Evolutionary conservation across 768 basidiomycete genomes (phyloP).

Genomic region (Naganishia onofrii): DNA sequence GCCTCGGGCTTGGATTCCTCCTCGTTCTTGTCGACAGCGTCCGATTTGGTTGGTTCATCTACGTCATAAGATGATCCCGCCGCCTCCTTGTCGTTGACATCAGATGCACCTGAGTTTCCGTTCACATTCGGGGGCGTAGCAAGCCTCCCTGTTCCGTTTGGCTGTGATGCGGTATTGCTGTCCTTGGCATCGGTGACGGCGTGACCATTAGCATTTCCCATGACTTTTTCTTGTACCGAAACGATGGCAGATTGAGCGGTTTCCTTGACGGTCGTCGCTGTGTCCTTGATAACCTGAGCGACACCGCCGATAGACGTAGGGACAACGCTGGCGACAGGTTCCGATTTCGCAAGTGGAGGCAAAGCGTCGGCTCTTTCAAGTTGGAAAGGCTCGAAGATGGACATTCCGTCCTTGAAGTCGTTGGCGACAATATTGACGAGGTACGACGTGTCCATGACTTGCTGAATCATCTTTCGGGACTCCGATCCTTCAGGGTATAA

Average conservation of each 20-base stretch:
- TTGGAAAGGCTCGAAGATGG: constrained; percentile 80
- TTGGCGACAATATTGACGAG: constrained; percentile 97
- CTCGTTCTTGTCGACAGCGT: not conserved
- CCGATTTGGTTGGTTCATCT: constrained; percentile 5
- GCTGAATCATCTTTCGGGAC: constrained; percentile 70
- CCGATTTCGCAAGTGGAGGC: constrained; percentile 6
- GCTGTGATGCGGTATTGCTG: not conserved
- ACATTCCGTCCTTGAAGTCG: constrained; percentile 78
- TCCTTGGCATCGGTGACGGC: not conserved
- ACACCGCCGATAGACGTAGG: not conserved
- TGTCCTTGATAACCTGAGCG: constrained; percentile 16
- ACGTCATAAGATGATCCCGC: not conserved
- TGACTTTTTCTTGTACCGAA: constrained; percentile 16
- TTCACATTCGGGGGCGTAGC: constrained; percentile 19
- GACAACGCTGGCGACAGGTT: not conserved
- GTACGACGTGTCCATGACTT: constrained; percentile 74
- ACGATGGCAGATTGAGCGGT: constrained; percentile 10
- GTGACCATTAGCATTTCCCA: constrained; percentile 8
- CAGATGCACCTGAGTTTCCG: not conserved
- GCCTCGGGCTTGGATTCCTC: not conserved
- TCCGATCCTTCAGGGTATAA: constrained; percentile 75
- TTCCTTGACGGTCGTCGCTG: constrained; percentile 5
- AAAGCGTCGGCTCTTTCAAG: constrained; percentile 35
- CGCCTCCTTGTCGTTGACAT: not conserved
- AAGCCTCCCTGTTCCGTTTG: constrained; percentile 15